Evolutionary conservation across 2,329 filamentous ascomycete species (phyloP), one percentile per base, ranked within the genome.

Genomic region (Trichoderma endophyticum): DNA sequence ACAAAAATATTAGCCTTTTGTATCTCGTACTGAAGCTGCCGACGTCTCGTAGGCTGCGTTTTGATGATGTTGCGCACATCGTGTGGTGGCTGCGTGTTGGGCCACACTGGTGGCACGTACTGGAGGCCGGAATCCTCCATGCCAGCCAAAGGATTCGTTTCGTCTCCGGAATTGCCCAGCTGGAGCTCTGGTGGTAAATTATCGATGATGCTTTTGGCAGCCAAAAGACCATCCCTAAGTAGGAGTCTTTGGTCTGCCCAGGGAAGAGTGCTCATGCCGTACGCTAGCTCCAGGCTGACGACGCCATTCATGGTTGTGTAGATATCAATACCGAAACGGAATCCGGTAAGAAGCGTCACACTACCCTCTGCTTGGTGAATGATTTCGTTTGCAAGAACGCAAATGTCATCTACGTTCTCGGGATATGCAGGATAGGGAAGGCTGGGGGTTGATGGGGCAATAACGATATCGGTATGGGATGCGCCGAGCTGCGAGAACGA

Each of bases 1-100:
- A 91, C 90, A 78, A 95, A 94, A 51, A 97, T 93, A 79, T 97
- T 97, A 7, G 93, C 93, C 79, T 97, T 97, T 79, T 97, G 94
- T 34, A 97, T 96, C 81, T 97, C 94, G 75, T 91, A 94, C 78
- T 96, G 93, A 5, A 94, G 80, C 70, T 86, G 84, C 1, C 88
- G 85, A 3, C 88, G 85, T 3, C 85, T 83, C 30, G 82, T 79
- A 1, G 86, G 85, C 30, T 88, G 82, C 24, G 82, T 80, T 69
- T 85, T 84, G 72, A 88, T 83, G 8, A 84, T 80, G 51, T 83
- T 84, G 56, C 86, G 85, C 18, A 88, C 77, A 74, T 89, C 87
- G 73, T 87, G 82, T 9, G 83, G 77, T 0, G 85, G 84, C 73
- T 85, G 83, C 6, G 81, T 80, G 68, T 80, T 82, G 8, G 82